Base-by-base conservation (phyloP, 495 filamentous ascomycete genomes). In the Echria macrotheca region DNA sequence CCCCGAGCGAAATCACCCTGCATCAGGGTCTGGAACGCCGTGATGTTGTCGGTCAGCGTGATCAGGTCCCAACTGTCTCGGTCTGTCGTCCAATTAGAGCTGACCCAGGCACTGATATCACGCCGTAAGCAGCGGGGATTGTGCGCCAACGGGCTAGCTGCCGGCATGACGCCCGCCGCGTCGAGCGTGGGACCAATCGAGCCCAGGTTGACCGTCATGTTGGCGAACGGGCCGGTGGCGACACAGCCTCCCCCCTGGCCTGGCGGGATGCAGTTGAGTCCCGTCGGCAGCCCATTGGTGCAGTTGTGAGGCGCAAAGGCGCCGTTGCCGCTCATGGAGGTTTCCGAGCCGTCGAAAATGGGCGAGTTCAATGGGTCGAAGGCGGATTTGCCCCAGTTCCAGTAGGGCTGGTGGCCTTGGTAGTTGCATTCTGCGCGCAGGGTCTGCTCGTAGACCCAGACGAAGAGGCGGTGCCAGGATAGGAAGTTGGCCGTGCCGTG, bases 371-470 rank as follows among this genome's bases (percentile, higher is more conserved):
- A 70, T 7, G 68, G 63, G 3, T 56, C 25, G 8, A 31, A 21
- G 24, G 71, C 69, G 24, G 70, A 72, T 15, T 76, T 67, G 10
- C 67, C 63, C 83, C 83, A 87, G 67, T 85, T 72, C 82, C 82
- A 85, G 66, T 83, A 85, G 24, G 67, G 75, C 31, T 78, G 75
- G 44, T 66, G 66, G 21, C 83, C 82, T 0, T 58, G 74, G 53
- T 86, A 89, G 23, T 80, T 81, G 56, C 86, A 89, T 50, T 90
- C 84, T 10, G 79, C 72, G 15, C 77, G 73, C 3, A 89, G 68
- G 1, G 83, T 79, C 55, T 81, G 72, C 61, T 88, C 86, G 59
- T 80, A 87, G 2, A 64, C 62, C 48, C 65, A 77, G 26, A 74
- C 69, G 56, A 80, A 87, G 61, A 83, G 82, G 12, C 85, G 71